phyloP scores from a whole-genome alignment of 345 rosid genomes.

The Mercurialis annua region DNA sequence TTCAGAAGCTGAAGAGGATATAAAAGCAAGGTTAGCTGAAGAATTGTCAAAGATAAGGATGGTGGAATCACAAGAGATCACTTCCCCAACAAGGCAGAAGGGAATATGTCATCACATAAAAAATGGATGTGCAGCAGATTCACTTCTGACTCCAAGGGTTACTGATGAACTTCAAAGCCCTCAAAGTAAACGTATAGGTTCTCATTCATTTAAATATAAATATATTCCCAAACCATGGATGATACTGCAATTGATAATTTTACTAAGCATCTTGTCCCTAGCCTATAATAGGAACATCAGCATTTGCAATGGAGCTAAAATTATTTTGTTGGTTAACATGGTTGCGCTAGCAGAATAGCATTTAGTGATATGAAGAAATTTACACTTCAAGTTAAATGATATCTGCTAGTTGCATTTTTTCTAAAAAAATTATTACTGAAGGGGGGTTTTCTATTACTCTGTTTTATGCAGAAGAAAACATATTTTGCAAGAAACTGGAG shows the following conservation, averaged over 20 bases:
- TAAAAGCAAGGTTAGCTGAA: slow-evolving; percentile 57
- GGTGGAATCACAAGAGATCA: slow-evolving; percentile 42
- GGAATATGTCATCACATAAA: slow-evolving; percentile 16
- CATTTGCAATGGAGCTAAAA: background rate
- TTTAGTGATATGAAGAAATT: slow-evolving; percentile 1
- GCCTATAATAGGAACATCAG: background rate
- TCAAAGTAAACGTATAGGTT: slow-evolving; percentile 33
- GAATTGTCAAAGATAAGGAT: slow-evolving; percentile 71
- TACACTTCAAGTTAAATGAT: background rate
- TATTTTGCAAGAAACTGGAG: slow-evolving; percentile 29
- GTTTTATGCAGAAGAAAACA: slow-evolving; percentile 48
- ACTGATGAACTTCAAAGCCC: slow-evolving; percentile 15
- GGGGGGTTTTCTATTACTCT: slow-evolving; percentile 11
- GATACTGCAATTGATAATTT: background rate
- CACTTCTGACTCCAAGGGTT: slow-evolving; percentile 14
- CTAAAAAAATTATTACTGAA: slow-evolving; percentile 1
- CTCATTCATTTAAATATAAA: background rate
- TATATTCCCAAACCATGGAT: background rate
- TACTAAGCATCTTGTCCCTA: background rate
- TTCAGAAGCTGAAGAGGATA: slow-evolving; percentile 43
- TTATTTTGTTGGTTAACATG: slow-evolving; percentile 7
- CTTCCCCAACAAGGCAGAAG: slow-evolving; percentile 25
- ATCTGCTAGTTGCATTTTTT: background rate
- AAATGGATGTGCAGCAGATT: slow-evolving; percentile 24
- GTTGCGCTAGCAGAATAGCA: slow-evolving; percentile 2